A percentile compares a stretch with the other conserved stretches of the same genome.
Conservation (phyloP, 1,284 basidiomycete genomes). For the Cutaneotrichosporon dermatis region DNA sequence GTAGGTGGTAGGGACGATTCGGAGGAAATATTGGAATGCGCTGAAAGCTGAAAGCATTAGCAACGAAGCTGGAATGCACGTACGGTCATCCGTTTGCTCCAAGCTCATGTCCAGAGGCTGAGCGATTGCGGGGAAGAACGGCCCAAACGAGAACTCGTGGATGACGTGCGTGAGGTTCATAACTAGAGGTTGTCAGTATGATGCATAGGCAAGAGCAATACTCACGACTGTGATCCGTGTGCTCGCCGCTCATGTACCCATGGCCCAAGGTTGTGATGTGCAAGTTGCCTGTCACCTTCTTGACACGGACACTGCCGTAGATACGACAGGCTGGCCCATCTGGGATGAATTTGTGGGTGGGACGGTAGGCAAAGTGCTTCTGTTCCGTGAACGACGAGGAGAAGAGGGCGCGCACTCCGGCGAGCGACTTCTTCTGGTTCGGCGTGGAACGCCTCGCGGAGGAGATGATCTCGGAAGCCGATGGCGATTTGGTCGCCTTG, state of each 20-base stretch:
- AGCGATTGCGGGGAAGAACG: conserved; percentile 89
- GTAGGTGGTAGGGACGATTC: conserved; percentile 91
- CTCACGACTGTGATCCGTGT: conserved; percentile 76
- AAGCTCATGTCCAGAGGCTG: conserved; percentile 91
- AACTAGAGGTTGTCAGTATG: conserved; percentile 52
- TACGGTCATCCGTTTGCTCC: conserved; percentile 60
- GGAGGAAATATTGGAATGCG: conserved; percentile 93
- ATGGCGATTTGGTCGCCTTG: conserved; percentile 14
- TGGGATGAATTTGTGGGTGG: conserved; percentile 64
- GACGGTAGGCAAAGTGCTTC: conserved; percentile 56
- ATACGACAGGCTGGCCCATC: conserved; percentile 74
- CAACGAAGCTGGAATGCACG: not conserved
- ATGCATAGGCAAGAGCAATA: not conserved
- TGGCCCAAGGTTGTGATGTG: conserved; percentile 91
- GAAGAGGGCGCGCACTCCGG: conserved; percentile 37
- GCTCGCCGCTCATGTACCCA: conserved; percentile 80
- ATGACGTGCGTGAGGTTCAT: conserved; percentile 98
- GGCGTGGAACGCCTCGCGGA: conserved; percentile 37
- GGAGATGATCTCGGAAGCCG: conserved; percentile 41
- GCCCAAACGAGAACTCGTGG: conserved; percentile 93
- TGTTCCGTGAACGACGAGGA: conserved; percentile 64
- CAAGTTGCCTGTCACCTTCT: conserved; percentile 86
- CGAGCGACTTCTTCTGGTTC: conserved; percentile 36
- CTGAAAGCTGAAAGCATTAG: conserved; percentile 65
- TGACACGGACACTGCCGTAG: conserved; percentile 76